phyloP scores from a whole-genome alignment of 768 basidiomycete genomes.

The Lactarius quietus region DNA sequence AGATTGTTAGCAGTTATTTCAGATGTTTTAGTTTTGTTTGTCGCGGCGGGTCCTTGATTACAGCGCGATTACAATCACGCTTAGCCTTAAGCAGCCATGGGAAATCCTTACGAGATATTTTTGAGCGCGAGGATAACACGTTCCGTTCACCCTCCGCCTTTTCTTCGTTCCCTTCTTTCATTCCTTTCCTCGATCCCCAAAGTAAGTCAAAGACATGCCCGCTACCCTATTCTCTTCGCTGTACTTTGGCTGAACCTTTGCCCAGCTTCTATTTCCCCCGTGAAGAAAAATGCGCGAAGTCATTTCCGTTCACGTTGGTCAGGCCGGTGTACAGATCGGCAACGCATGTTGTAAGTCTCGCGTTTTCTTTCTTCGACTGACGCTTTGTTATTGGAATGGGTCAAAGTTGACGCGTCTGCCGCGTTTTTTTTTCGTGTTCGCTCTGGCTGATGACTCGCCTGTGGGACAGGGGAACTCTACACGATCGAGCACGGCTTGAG shows the following conservation, averaged over 20 bases:
- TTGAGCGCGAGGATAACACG: conserved; percentile 23
- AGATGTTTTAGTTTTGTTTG: not conserved
- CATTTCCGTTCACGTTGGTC: conserved; percentile 97
- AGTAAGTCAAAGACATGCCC: conserved; percentile 22
- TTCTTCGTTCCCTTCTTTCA: conserved; percentile 43
- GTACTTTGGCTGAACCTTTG: not conserved
- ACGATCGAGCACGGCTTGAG: conserved; percentile 97
- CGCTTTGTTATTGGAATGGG: conserved; percentile 15
- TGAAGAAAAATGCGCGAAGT: conserved; percentile 80
- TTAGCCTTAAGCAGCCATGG: conserved; percentile 8
- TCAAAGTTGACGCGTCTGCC: conserved; percentile 22
- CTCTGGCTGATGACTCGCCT: not conserved
- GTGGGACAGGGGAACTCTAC: conserved; percentile 87
- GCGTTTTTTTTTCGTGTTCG: not conserved
- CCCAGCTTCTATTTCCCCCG: conserved; percentile 19
- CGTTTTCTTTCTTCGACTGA: conserved; percentile 15
- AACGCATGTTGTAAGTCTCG: conserved; percentile 92
- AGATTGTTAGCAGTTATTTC: not conserved
- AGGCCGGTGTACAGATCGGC: conserved; percentile 97
- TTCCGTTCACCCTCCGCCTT: conserved; percentile 31
- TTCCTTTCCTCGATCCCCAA: conserved; percentile 28
- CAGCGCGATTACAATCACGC: not conserved
- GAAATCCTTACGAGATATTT: conserved; percentile 21
- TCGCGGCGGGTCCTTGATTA: not conserved
- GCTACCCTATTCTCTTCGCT: conserved; percentile 11